Conservation (phyloP, 495 filamentous ascomycete species). For the Talaromyces wortmannii region DNA sequence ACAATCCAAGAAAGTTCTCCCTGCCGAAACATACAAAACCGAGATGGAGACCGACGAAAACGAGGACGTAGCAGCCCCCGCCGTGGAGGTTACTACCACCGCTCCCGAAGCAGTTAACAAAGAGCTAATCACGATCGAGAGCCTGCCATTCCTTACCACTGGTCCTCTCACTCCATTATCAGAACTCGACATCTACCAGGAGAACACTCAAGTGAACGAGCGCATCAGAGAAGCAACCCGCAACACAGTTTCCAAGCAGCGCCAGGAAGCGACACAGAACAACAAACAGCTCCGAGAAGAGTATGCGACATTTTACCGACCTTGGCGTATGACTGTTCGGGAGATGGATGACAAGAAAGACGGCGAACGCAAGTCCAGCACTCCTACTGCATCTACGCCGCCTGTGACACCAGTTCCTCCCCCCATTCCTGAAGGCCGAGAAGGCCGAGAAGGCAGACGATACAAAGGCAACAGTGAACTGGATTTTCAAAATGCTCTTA, state of each 20-base stretch:
- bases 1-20: background rate
- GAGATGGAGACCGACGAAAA: constrained; percentile 18
- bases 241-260: constrained; percentile 27
- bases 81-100: constrained; percentile 10
- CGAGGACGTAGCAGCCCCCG: constrained; percentile 12
- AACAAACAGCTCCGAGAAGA: constrained; percentile 33
- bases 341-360: constrained; percentile 58
- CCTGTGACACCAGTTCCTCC: constrained; percentile 24
- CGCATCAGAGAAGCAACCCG: constrained; percentile 26
- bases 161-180: constrained; percentile 44
- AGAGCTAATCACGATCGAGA: constrained; percentile 24
- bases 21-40: constrained; percentile 13
- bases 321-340: constrained; percentile 40
- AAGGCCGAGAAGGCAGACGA: constrained; percentile 52
- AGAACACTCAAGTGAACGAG: constrained; percentile 29
- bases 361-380: constrained; percentile 45
- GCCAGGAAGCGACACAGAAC: constrained; percentile 34
- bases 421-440: constrained; percentile 37
- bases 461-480: constrained; percentile 64
- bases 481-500: constrained; percentile 69
- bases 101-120: constrained; percentile 3
- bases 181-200: constrained; percentile 39
- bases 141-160: constrained; percentile 39
- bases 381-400: constrained; percentile 42
- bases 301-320: constrained; percentile 37